Conservation (phyloP, 306 rosid genomes). For the Astragalus glycyphyllos region DNA sequence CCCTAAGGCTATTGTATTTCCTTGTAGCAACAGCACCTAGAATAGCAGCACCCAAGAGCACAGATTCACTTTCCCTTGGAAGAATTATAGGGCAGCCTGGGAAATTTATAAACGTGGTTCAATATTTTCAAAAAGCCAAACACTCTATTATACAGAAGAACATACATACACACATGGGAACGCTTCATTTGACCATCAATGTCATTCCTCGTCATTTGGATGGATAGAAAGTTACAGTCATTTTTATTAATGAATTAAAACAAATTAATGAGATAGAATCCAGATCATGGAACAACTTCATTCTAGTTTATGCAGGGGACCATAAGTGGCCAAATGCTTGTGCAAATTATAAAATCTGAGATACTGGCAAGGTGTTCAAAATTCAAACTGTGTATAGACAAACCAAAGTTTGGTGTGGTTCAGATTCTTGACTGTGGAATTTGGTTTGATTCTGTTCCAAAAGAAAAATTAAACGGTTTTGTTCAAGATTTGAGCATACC, state of each 20-base stretch:
- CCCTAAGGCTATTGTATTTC: slow-evolving; percentile 68
- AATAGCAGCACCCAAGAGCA: slow-evolving; percentile 96
- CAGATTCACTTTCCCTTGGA: slow-evolving; percentile 93
- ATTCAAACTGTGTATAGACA: slow-evolving; percentile 16
- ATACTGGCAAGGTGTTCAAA: slow-evolving; percentile 25
- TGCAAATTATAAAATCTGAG: slow-evolving; percentile 8
- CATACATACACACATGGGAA: neutral
- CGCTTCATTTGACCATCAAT: slow-evolving; percentile 11
- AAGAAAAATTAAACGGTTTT: neutral
- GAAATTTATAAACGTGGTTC: slow-evolving; percentile 27
- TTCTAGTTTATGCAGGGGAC: slow-evolving; percentile 35
- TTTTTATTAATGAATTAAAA: slow-evolving; percentile 25
- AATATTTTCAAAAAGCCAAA: slow-evolving; percentile 7
- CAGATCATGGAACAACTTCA: slow-evolving; percentile 35
- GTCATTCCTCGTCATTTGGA: slow-evolving; percentile 26
- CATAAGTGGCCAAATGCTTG: slow-evolving; percentile 10
- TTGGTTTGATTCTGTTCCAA: slow-evolving; percentile 13
- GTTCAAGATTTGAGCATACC: neutral
- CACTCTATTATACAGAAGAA: neutral
- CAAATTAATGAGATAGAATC: slow-evolving; percentile 29
- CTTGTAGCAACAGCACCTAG: slow-evolving; percentile 89
- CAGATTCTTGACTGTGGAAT: neutral
- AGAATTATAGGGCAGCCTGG: slow-evolving; percentile 91
- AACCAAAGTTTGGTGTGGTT: slow-evolving; percentile 2
- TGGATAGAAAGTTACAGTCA: slow-evolving; percentile 22